Conservation (phyloP, 495 filamentous ascomycete species). For the Cercophora samala region DNA sequence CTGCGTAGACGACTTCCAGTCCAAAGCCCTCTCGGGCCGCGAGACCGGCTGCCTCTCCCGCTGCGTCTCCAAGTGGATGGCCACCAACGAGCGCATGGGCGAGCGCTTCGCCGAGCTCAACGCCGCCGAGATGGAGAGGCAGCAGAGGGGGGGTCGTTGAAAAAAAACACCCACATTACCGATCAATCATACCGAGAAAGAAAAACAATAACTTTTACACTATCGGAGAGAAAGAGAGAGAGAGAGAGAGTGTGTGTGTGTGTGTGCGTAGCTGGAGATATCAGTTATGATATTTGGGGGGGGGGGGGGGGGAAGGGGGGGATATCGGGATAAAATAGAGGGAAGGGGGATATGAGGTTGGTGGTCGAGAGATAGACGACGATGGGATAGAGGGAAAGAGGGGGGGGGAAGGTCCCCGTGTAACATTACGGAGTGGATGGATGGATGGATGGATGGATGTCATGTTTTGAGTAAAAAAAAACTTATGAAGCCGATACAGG, state of each 20-base stretch:
- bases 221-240: too few relatives aligned
- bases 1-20: conserved; percentile 97
- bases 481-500: background rate
- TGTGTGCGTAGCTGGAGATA: too few relatives aligned
- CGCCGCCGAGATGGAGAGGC: conserved; percentile 61
- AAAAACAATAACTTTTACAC: too few relatives aligned
- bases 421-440: background rate
- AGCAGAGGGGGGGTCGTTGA: background rate
- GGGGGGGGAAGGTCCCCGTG: background rate
- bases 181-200: too few relatives aligned
- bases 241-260: too few relatives aligned
- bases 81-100: conserved; percentile 77
- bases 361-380: too few relatives aligned
- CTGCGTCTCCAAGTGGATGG: conserved; percentile 93
- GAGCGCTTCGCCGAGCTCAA: conserved; percentile 95
- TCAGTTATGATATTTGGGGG: background rate
- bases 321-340: too few relatives aligned
- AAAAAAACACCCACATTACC: background rate
- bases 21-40: conserved; percentile 79
- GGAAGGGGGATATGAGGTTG: background rate
- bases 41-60: conserved; percentile 88
- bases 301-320: background rate
- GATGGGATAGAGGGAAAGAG: background rate
- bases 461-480: background rate
- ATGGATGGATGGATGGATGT: background rate